Evolutionary conservation across 495 filamentous ascomycete species (phyloP).

Genomic region (Penicillium egyptiacum): DNA sequence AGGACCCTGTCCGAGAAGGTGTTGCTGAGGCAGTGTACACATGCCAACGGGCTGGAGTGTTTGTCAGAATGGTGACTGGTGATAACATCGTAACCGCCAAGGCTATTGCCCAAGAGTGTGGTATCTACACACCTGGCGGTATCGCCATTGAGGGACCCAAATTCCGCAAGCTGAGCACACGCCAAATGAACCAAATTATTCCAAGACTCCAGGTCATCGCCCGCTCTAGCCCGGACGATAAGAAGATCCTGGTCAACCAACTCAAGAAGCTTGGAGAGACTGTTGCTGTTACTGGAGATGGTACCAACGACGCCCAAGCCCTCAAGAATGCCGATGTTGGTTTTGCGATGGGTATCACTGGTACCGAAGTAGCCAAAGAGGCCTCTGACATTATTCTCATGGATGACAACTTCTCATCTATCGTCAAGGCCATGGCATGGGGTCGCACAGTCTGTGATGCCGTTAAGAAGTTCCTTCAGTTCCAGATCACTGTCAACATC

Average conservation of each 20-base stretch:
- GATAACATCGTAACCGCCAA: conserved; percentile 85
- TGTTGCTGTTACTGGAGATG: conserved; percentile 91
- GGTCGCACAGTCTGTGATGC: conserved; percentile 86
- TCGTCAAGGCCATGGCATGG: conserved; percentile 86
- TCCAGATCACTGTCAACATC: conserved; percentile 90
- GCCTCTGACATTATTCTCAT: conserved; percentile 92
- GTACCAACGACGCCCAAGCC: conserved; percentile 88
- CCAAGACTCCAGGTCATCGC: conserved; percentile 81
- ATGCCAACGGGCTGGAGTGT: conserved; percentile 76
- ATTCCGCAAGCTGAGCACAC: conserved; percentile 68
- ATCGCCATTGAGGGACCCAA: conserved; percentile 79
- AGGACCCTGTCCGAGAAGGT: conserved; percentile 79
- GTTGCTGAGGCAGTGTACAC: conserved; percentile 73
- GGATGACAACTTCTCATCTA: conserved; percentile 91
- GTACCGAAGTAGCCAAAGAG: conserved; percentile 90
- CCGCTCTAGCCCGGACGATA: conserved; percentile 81
- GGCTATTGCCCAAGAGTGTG: conserved; percentile 81
- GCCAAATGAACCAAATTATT: conserved; percentile 67
- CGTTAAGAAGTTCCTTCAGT: conserved; percentile 90
- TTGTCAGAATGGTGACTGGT: conserved; percentile 88
- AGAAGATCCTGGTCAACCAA: conserved; percentile 73
- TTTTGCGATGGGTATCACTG: conserved; percentile 89
- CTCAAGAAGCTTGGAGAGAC: conserved; percentile 86
- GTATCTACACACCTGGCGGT: conserved; percentile 73
- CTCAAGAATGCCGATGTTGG: conserved; percentile 86